These are phyloP conservation scores for Endocalyx cinctus DNA, from an alignment of 2,329 filamentous ascomycete genomes.

Conservation along the genomic window DNA sequence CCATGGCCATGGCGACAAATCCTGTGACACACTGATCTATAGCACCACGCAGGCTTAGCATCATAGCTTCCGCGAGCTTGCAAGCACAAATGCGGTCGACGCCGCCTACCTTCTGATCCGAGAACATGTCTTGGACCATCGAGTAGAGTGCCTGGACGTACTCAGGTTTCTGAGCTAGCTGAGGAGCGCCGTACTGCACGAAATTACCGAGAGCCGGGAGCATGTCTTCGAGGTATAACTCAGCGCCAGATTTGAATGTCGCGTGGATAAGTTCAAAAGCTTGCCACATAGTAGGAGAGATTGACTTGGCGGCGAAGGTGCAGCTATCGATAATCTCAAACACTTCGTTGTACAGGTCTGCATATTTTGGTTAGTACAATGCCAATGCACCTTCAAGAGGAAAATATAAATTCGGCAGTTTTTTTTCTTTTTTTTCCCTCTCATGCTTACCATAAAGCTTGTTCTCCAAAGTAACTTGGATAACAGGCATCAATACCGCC, in stretches of 20 bases:
- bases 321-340: constrained; percentile 99
- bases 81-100: constrained; percentile 96
- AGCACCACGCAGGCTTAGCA: constrained; percentile 86
- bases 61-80: constrained; percentile 94
- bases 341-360: constrained; percentile 93
- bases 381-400: constrained; percentile 8
- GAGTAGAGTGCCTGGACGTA: constrained; percentile 86
- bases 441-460: constrained; percentile 76
- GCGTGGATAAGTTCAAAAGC: constrained; percentile 95
- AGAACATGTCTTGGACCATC: constrained; percentile 95
- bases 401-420: neutral
- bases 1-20: constrained; percentile 88
- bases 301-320: constrained; percentile 93
- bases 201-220: constrained; percentile 97
- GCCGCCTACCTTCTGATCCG: constrained; percentile 84
- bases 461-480: constrained; percentile 93
- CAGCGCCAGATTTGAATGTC: constrained; percentile 94
- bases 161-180: constrained; percentile 74
- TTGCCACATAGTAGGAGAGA: constrained; percentile 97
- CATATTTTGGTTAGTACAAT: constrained; percentile 14
- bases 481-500: constrained; percentile 93
- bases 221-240: constrained; percentile 98
- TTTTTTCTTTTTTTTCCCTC: no score
- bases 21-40: constrained; percentile 85
- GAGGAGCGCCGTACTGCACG: constrained; percentile 82